phyloP scores from a whole-genome alignment of 192 early-diverging fungal genomes.

The Geranomyces variabilis region DNA sequence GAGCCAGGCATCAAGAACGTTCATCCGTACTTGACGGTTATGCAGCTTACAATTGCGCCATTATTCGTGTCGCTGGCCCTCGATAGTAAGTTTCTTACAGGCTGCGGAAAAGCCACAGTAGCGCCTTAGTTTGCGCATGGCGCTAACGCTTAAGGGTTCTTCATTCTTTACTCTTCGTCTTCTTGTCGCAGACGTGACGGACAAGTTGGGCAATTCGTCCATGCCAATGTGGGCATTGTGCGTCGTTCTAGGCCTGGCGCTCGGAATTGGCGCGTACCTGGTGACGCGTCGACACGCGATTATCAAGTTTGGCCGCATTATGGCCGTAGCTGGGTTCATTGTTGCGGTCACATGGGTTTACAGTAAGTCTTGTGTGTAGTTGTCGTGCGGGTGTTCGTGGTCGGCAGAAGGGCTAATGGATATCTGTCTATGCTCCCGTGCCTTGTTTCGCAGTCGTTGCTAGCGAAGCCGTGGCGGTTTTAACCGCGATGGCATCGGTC shows the following conservation, averaged over 20 bases:
- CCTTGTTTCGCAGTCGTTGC: conserved; percentile 74
- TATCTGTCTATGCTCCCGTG: too few species aligned
- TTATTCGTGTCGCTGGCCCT: conserved; percentile 50
- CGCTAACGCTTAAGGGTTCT: too few species aligned
- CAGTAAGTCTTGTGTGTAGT: conserved; percentile 24
- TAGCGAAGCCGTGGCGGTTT: conserved; percentile 85
- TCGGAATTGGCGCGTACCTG: conserved; percentile 19
- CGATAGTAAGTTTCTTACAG: conserved; percentile 19
- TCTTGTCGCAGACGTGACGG: neutral
- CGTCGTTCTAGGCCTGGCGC: conserved; percentile 20
- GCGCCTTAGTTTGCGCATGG: too few species aligned
- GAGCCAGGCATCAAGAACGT: conserved; percentile 40
- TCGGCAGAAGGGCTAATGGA: too few species aligned
- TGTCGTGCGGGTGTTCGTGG: neutral
- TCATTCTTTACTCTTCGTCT: neutral
- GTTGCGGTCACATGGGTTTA: conserved; percentile 85
- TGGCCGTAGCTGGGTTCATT: conserved; percentile 68
- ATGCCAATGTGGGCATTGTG: conserved; percentile 39
- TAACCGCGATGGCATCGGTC: conserved; percentile 78
- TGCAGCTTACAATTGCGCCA: conserved; percentile 60
- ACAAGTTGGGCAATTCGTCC: neutral
- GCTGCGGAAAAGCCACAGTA: too few species aligned
- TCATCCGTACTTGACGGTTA: conserved; percentile 59
- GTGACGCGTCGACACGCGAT: conserved; percentile 16
- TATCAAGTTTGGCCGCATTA: conserved; percentile 24